Base-by-base conservation (phyloP, 805 yeast species). In the Metschnikowia proteae region DNA sequence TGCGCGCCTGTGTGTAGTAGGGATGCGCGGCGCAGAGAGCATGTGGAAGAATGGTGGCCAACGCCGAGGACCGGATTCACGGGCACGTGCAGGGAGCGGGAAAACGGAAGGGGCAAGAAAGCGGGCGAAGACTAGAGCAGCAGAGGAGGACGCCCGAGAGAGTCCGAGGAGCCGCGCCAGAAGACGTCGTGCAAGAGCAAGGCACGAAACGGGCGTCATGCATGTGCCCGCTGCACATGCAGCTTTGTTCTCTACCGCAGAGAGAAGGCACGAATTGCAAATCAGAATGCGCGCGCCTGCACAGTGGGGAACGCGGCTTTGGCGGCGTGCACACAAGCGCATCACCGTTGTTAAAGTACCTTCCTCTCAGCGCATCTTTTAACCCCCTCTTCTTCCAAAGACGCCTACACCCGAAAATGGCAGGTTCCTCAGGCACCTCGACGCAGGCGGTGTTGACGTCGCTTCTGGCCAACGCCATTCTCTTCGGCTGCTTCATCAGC, bases 361-460 rank as follows among this genome's bases (percentile, higher is more conserved):
- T 29, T 13, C 22, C 25, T 36, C 35, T 30, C 43, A 28, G 35
- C 43, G 41, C 41, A n/a, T 38, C 31, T 38, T 38, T 38, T 27
- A 13, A 23, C 36, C 41, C 13, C 41, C 41, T 6, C 25, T 29
- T 37, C n/a, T 17, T 37, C 39, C 29, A 37, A 23, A 30, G 28
- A 10, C 43, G 23, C 43, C 34, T 22, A 6, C 17, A 10, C 13
- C 38, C 27, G 22, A 26, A 9, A 4, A 42, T 33, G 38, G 28
- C 45, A 13, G 46, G 49, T 63, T 66, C 27, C 1, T 53, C 51
- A 38, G 54, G 54, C 25, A 54, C 57, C 9, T 54, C 60, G 9
- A 84, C 94, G 1, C 81, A 82, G 56, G 79, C 88, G 54, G 89
- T 92, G 40, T 66, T 88, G 38, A 79, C 96, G 2, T 68, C 97